Base-by-base conservation (phyloP, 2,329 filamentous ascomycete genomes). In the Daldinia sp. region DNA sequence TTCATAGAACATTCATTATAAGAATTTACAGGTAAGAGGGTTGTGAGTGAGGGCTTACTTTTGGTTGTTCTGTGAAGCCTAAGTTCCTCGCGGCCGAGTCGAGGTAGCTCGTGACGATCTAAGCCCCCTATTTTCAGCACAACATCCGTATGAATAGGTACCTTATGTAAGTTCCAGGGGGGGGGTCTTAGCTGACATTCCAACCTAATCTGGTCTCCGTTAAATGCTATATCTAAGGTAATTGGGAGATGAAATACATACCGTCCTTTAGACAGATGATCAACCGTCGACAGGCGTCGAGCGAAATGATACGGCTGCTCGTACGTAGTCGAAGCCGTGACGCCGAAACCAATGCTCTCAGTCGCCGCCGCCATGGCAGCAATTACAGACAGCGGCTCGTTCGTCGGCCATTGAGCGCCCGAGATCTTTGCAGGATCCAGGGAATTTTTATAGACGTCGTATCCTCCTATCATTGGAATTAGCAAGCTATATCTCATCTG, bases 291-390 rank as follows among this genome's bases (percentile, higher is more conserved):
- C 20, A 92, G 76, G 10, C 90, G 81, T 39, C 90, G 80, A 0
- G 90, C 90, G 23, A 93, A 81, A 72, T 91, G 88, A 74, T 91
- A 93, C 0, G 90, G 90, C 73, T 89, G 87, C 74, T 93, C 90
- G 67, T 92, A 93, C 0, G 89, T 92, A 1, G 90, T 92, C 1
- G 88, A 87, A 1, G 90, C 87, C 0, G 90, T 93, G 4, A 92
- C 88, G 0, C 90, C 90, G 69, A 93, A 92, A 0, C 87, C 89
- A 30, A 93, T 86, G 67, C 83, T 90, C 74, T 89, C 85, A 0
- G 91, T 92, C 0, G 82, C 90, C 0, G 90, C 89, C 1, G 90
- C 90, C 89, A 93, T 91, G 0, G 90, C 90, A 1, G 90, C 85
- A 0, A 93, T 83, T 0, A 89, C 84, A 1, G 86, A 84, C 1